A percentile compares a stretch with the other conserved stretches of the same genome.
Evolutionary conservation across 305 asterid genomes (phyloP).

Genomic region (Solanum aculeatissimum): DNA sequence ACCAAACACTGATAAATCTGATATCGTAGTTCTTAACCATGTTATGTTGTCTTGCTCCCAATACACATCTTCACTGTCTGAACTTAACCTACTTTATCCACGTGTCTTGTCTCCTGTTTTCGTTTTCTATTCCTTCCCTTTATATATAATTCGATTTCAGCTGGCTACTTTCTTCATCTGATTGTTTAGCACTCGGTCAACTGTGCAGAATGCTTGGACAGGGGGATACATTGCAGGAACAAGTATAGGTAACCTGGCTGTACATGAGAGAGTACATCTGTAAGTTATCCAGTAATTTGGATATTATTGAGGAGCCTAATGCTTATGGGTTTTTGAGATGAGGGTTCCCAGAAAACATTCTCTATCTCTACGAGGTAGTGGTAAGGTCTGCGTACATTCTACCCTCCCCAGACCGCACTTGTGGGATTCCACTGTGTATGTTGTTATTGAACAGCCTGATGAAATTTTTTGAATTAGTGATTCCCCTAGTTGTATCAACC

Average conservation of each 20-base stretch:
- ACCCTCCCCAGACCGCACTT: too few species aligned
- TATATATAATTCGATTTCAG: background rate
- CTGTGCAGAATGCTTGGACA: slow-evolving; percentile 85
- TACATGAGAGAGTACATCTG: background rate
- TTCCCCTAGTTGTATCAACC: background rate
- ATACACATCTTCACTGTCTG: background rate
- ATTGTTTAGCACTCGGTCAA: background rate
- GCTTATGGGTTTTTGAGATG: too few species aligned
- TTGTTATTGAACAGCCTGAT: too few species aligned
- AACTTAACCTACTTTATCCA: background rate
- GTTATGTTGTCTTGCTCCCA: background rate
- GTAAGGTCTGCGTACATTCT: too few species aligned
- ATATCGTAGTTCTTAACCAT: background rate
- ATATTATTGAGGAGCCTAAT: background rate
- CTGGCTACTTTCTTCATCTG: background rate
- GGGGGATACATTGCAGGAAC: slow-evolving; percentile 96
- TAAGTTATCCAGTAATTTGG: background rate
- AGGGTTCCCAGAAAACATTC: too few species aligned
- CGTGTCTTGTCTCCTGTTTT: background rate
- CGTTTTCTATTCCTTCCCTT: background rate
- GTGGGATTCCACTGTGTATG: too few species aligned
- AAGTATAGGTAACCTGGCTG: slow-evolving; percentile 53
- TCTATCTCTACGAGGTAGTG: too few species aligned
- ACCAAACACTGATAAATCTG: background rate
- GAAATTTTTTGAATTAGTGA: background rate